A percentile compares a stretch with the other conserved stretches of the same genome.
These are phyloP conservation scores for Fusarium heterosporum DNA, from an alignment of 2,329 filamentous ascomycete genomes.

Conservation along the genomic window DNA sequence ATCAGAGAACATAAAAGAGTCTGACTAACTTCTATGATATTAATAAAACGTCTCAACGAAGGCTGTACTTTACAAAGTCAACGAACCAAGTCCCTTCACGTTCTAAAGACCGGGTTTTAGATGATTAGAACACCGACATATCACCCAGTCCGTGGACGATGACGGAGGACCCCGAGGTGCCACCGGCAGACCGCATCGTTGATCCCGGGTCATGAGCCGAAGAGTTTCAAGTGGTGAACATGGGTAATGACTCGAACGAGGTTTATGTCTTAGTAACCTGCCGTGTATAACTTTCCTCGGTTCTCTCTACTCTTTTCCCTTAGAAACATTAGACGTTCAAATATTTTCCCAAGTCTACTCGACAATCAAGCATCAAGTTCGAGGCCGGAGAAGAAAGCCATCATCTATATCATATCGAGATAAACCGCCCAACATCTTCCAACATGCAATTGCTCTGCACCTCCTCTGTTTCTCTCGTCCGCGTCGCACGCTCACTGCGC, in stretches of 20 bases:
- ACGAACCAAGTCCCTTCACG: conserved; percentile 42
- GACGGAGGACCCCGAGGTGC: conserved; percentile 17
- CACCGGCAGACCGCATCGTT: conserved; percentile 30
- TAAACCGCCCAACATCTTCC: neutral
- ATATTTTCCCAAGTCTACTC: neutral
- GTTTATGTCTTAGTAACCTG: neutral
- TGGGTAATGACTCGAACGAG: conserved; percentile 5
- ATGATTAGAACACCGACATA: conserved; percentile 21
- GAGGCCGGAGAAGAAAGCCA: neutral
- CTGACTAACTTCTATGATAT: neutral
- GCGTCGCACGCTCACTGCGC: conserved; percentile 38
- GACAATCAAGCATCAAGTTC: conserved; percentile 3
- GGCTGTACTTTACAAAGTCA: neutral
- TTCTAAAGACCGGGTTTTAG: conserved; percentile 23
- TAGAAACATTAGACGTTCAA: neutral
- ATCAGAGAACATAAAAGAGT: neutral
- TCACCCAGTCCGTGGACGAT: neutral
- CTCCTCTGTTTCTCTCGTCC: conserved; percentile 33
- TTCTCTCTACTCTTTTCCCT: neutral
- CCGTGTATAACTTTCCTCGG: conserved; percentile 22
- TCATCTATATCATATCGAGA: neutral
- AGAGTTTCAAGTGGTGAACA: conserved; percentile 3
- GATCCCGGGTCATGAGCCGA: conserved; percentile 24
- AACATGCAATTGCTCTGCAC: conserved; percentile 44
- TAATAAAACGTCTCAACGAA: neutral